phyloP scores from a whole-genome alignment of 768 basidiomycete genomes.

The Filobasidium floriforme region DNA sequence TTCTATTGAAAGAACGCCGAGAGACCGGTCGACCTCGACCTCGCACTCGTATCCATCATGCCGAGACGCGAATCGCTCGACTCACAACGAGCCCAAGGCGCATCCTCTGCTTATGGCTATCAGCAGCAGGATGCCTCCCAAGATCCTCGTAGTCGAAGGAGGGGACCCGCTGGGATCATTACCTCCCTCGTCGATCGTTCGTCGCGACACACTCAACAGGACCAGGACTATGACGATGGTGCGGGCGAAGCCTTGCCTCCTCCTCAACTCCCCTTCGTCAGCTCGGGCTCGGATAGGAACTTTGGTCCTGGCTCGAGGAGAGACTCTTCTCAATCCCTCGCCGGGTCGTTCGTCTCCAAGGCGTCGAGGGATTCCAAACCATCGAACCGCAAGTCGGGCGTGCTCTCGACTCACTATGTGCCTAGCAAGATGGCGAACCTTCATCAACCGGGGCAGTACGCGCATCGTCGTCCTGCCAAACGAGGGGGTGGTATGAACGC shows the following conservation, averaged over 20 bases:
- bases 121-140: neutral
- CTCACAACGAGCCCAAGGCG: neutral
- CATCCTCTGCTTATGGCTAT: conserved; percentile 4
- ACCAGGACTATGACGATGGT: neutral
- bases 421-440: conserved; percentile 63
- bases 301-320: neutral
- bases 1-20: neutral
- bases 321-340: neutral
- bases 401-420: conserved; percentile 51
- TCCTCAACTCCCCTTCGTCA: neutral
- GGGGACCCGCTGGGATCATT: too few relatives aligned
- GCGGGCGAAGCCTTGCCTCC: neutral
- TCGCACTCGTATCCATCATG: neutral
- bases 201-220: neutral
- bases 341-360: conserved; percentile 5
- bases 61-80: neutral
- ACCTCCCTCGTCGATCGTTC: neutral
- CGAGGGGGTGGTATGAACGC: conserved; percentile 1
- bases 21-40: neutral
- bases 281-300: neutral
- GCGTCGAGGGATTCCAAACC: conserved; percentile 4
- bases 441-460: conserved; percentile 48
- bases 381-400: conserved; percentile 5
- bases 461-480: conserved; percentile 43
- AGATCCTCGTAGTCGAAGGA: neutral